These are phyloP conservation scores for Blastobotrys indianensis DNA, from an alignment of 1,139 yeast species.

Conservation along the genomic window DNA sequence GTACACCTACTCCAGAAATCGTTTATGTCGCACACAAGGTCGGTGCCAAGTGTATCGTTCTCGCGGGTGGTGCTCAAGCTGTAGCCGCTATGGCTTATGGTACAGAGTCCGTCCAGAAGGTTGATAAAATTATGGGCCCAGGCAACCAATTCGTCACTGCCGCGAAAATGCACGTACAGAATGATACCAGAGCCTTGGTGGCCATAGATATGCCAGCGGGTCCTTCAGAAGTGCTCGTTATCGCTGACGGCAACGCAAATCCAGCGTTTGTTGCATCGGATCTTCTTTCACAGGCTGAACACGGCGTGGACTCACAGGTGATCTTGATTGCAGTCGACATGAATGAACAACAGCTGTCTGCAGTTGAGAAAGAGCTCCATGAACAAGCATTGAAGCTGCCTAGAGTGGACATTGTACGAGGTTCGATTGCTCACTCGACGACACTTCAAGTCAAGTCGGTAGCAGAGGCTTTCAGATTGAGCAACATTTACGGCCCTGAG, in stretches of 20 bases:
- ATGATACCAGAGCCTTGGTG: conserved; percentile 90
- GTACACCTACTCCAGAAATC: conserved; percentile 92
- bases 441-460: conserved; percentile 61
- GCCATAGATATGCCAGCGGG: conserved; percentile 99
- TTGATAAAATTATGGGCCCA: conserved; percentile 96
- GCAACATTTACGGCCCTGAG: conserved; percentile 94
- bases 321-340: conserved; percentile 79
- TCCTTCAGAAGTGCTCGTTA: conserved; percentile 92
- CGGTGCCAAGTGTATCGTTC: conserved; percentile 81
- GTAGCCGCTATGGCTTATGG: conserved; percentile 99
- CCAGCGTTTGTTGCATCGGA: conserved; percentile 96
- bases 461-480: conserved; percentile 74
- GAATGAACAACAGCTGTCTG: conserved; percentile 51
- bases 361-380: conserved; percentile 75
- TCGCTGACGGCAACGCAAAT: conserved; percentile 82
- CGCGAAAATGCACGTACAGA: conserved; percentile 95
- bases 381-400: conserved; percentile 83
- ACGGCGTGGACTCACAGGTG: conserved; percentile 96
- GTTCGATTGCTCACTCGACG: conserved; percentile 87
- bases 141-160: conserved; percentile 99
- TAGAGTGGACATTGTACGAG: conserved; percentile 86
- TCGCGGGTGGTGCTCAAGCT: conserved; percentile 99
- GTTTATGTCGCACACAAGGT: conserved; percentile 95
- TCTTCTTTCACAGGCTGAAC: conserved; percentile 95
- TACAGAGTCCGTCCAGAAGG: conserved; percentile 84